phyloP scores from a whole-genome alignment of 768 basidiomycete genomes.

The Termitomyces sp. region DNA sequence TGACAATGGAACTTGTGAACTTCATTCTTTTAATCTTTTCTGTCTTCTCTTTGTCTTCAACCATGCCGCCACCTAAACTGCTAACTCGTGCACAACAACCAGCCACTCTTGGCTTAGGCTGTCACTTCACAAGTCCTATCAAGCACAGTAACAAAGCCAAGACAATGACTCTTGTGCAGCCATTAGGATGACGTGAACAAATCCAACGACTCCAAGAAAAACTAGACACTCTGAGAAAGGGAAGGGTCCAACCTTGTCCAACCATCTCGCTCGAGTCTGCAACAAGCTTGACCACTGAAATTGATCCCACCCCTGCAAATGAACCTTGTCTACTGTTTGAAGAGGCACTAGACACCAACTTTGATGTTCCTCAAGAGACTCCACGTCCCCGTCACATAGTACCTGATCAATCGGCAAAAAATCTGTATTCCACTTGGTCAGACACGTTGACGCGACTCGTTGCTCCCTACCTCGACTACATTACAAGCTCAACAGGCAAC shows the following conservation, averaged over 20 bases:
- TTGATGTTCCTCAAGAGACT: background rate
- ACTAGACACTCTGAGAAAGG: background rate
- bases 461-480: too few relatives aligned
- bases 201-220: background rate
- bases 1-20: background rate
- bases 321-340: conserved; percentile 5
- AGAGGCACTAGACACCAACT: conserved; percentile 3
- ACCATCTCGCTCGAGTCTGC: background rate
- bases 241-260: background rate
- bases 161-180: conserved; percentile 2
- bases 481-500: too few relatives aligned
- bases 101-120: conserved; percentile 15
- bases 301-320: background rate
- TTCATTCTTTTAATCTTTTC: background rate
- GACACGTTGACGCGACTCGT: too few relatives aligned
- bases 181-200: background rate
- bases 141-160: conserved; percentile 17
- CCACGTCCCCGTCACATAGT: background rate
- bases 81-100: conserved; percentile 7
- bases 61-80: background rate
- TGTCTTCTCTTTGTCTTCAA: background rate
- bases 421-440: too few relatives aligned
- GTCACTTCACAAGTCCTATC: conserved; percentile 18
- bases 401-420: too few relatives aligned
- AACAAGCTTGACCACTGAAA: background rate